phyloP scores from a whole-genome alignment of 75 land plant genomes.

The Pinus taeda region DNA sequence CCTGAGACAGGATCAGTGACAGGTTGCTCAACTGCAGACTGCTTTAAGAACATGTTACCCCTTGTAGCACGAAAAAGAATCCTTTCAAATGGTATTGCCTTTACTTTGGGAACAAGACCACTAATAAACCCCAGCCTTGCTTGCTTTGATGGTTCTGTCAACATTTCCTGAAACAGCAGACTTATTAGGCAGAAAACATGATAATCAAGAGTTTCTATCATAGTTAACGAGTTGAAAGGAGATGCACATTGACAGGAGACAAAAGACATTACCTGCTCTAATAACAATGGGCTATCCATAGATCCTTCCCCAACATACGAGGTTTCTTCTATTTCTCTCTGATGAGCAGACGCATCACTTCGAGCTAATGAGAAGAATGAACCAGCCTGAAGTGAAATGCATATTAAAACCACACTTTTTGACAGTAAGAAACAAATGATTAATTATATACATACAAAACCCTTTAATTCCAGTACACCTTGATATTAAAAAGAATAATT shows the following conservation, averaged over 20 bases:
- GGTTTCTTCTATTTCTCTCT: conserved; percentile 47
- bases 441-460: too few species aligned
- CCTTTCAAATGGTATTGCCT: conserved; percentile 89
- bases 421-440: too few species aligned
- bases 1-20: conserved; percentile 90
- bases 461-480: too few species aligned
- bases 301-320: conserved; percentile 33
- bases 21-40: conserved; percentile 61
- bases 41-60: conserved; percentile 81
- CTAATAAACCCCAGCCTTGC: conserved; percentile 72
- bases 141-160: conserved; percentile 71
- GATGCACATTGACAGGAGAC: neutral
- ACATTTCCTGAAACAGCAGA: conserved; percentile 56
- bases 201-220: neutral
- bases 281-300: conserved; percentile 55
- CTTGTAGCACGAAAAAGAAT: conserved; percentile 95
- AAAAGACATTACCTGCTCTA: conserved; percentile 31
- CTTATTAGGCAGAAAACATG: neutral
- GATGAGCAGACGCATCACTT: conserved; percentile 50
- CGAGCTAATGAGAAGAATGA: conserved; percentile 59
- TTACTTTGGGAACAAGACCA: conserved; percentile 78
- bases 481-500: too few species aligned
- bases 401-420: neutral
- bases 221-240: neutral
- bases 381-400: conserved; percentile 54